Percentiles rank a stretch among this genome's conserved stretches.
Evolutionary conservation across 2,329 filamentous ascomycete species (phyloP).

Genomic region (Fusarium nisikadoi): DNA sequence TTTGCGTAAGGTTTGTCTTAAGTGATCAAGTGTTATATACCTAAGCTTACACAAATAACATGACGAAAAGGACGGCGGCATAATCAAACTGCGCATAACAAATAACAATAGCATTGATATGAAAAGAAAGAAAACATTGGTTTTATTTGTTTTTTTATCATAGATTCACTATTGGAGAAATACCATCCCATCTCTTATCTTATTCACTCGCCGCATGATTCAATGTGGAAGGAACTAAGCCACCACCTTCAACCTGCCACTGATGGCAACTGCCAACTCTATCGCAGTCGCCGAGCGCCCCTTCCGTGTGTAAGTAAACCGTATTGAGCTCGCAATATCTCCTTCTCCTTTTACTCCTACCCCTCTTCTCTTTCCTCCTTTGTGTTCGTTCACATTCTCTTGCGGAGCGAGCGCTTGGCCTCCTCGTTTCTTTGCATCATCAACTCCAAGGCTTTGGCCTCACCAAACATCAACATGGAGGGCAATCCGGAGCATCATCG

Average conservation of each 20-base stretch:
- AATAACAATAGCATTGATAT: not conserved
- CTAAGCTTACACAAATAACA: not conserved
- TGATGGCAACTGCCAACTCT: slow-evolving; percentile 33
- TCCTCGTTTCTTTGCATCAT: not conserved
- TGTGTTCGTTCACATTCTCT: not conserved
- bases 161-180: not conserved
- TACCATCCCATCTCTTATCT: not conserved
- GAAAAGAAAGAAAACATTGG: not conserved
- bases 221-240: slow-evolving; percentile 5
- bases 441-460: not conserved
- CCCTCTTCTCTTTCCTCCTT: not conserved
- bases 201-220: not conserved
- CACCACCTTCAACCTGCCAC: slow-evolving; percentile 25
- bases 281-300: slow-evolving; percentile 14
- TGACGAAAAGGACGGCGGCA: not conserved
- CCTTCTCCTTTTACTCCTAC: not conserved
- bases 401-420: slow-evolving; percentile 1
- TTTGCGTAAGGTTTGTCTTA: not conserved
- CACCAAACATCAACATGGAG: slow-evolving; percentile 26
- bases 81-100: not conserved
- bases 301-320: not conserved
- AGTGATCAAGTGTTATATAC: not conserved
- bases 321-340: not conserved
- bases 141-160: accelerated
- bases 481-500: slow-evolving; percentile 3